Conservation (phyloP, 1,284 basidiomycete genomes). For the Tylopilus sp. region DNA sequence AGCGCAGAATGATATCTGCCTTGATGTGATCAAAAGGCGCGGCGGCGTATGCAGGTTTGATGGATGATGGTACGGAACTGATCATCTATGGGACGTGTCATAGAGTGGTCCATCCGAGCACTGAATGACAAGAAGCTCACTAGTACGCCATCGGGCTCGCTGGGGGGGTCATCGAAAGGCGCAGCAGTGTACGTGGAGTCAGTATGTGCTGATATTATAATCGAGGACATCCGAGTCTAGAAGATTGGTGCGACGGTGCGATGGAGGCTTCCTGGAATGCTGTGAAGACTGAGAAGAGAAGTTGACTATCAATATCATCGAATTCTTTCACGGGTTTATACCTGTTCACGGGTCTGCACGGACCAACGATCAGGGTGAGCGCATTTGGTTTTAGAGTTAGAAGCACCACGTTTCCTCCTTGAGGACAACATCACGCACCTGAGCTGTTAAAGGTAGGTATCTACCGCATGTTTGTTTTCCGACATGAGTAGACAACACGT, state of each 20-base stretch:
- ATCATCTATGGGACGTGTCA: no score
- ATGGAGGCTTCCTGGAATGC: background rate
- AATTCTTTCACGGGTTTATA: no score
- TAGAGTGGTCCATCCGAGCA: no score
- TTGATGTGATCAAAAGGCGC: conserved; percentile 37
- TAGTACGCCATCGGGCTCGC: conserved; percentile 11
- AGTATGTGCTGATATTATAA: background rate
- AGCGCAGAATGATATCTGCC: conserved; percentile 47
- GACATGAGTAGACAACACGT: no score
- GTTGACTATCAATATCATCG: background rate
- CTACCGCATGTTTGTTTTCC: no score
- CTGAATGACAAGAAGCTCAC: no score
- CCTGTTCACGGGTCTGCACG: background rate
- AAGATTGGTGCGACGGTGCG: background rate
- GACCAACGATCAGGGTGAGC: background rate
- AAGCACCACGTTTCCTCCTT: no score
- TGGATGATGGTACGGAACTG: background rate
- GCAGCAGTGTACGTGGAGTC: conserved; percentile 14
- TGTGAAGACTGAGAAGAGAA: background rate
- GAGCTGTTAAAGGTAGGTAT: no score
- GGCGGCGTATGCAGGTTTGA: conserved; percentile 11
- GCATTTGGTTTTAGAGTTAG: background rate
- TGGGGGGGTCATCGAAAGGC: conserved; percentile 27
- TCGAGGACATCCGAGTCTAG: background rate
- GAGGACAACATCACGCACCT: no score